Evolutionary conservation across 2,329 filamentous ascomycete species (phyloP).

Genomic region (Fusarium sp.): DNA sequence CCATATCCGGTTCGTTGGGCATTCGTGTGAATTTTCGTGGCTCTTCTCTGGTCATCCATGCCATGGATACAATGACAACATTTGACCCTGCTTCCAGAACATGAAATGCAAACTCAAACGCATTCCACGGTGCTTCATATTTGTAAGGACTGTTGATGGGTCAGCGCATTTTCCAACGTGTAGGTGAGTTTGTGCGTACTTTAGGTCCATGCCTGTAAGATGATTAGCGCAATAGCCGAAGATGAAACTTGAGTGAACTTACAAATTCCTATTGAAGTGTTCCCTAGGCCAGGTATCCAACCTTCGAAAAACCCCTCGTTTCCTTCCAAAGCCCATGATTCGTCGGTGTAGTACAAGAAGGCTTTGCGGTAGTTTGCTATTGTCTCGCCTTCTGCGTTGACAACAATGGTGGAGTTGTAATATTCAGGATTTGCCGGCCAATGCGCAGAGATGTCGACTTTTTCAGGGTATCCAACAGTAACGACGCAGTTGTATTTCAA

Average conservation of each 20-base stretch:
- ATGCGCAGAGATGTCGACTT: constrained; percentile 61
- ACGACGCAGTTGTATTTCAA: constrained; percentile 75
- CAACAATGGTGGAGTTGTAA: constrained; percentile 65
- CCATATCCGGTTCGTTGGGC: constrained; percentile 73
- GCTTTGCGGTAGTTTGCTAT: constrained; percentile 71
- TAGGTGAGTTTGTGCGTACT: constrained; percentile 54
- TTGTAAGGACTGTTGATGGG: constrained; percentile 48
- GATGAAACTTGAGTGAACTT: background rate
- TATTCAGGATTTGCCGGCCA: constrained; percentile 66
- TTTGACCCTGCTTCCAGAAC: constrained; percentile 66
- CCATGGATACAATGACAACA: constrained; percentile 79
- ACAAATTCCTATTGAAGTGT: constrained; percentile 69
- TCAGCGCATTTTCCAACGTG: constrained; percentile 7
- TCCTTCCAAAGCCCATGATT: constrained; percentile 70
- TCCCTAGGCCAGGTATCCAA: constrained; percentile 60
- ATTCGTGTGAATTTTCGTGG: constrained; percentile 57
- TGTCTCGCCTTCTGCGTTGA: constrained; percentile 69
- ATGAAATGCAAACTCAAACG: constrained; percentile 63
- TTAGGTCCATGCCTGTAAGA: constrained; percentile 62
- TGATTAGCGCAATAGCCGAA: too few relatives aligned
- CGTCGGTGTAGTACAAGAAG: constrained; percentile 69
- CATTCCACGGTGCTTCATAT: constrained; percentile 54
- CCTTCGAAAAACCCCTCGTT: constrained; percentile 61
- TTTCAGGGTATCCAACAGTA: constrained; percentile 79
- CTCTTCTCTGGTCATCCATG: constrained; percentile 75